Base-by-base conservation (phyloP, 129 eudicot genomes). In the Flaveria robusta region DNA sequence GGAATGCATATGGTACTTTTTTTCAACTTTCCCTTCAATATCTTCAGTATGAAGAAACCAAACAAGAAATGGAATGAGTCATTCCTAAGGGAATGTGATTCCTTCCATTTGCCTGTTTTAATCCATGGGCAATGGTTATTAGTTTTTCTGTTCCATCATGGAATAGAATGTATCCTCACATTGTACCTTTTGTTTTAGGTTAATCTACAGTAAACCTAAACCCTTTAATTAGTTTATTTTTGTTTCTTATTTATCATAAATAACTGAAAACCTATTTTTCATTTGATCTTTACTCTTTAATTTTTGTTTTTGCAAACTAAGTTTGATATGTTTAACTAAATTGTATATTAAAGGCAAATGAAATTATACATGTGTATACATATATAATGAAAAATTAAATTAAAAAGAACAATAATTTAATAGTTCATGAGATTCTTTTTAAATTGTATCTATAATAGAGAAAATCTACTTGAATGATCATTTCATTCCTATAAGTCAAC, bases 1-100 rank as follows among this genome's bases (percentile, higher is more conserved):
- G 97, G 43, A 94, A 94, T 87, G 97, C 98, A 65, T 94, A 94
- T 49, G 98, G 98, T 94, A 90, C 68, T 43, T 18, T 68, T 56
- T 65, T 18, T 24, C 3, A 52, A 39, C 68, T 79, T 75, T 5
- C 34, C 27, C 7, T 74, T 49, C 45, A 68, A 55, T 52, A 52
- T 63, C 5, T 15, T 29, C 29, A 22, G 45, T 31, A 63, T 31
- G 11, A 31, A 63, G 68, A 63, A 31, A 63, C 45, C 12, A 63
- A 12, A 12, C n/a, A 59, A 63, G 68, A 22, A 63, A 27, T 13
- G 22, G 68, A 63, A 63, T 31, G 45, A 31, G 23, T 63, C 10
- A 63, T 27, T 63, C 66, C 45, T 27, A 10, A 63, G 15, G 68
- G 45, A 63, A 63, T 63, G 43, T 16, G 22, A 31, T 27, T 63